Percentiles rank a stretch among this genome's conserved stretches.
Evolutionary conservation across 2,329 filamentous ascomycete species (phyloP).

Genomic region (Coleophoma cylindrospora): DNA sequence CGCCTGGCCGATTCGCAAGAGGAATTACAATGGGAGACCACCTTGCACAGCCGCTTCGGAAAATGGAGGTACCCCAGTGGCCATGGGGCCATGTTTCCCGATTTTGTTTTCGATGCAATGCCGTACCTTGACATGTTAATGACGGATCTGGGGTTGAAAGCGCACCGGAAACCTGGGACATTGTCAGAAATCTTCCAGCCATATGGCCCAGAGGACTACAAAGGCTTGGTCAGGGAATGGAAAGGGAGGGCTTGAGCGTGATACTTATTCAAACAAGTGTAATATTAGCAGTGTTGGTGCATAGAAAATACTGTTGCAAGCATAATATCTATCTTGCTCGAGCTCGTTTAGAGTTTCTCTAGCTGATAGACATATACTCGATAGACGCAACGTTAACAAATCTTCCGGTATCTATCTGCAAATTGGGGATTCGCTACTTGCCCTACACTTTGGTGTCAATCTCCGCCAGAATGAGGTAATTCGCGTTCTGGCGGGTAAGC

Average conservation of each 20-base stretch:
- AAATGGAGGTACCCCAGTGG: slow-evolving; percentile 65
- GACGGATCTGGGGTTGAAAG: slow-evolving; percentile 57
- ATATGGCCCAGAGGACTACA: slow-evolving; percentile 41
- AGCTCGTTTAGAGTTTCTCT: too few relatives aligned
- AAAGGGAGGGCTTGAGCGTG: not conserved
- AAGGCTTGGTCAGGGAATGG: slow-evolving; percentile 38
- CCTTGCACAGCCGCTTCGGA: slow-evolving; percentile 63
- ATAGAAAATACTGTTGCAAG: too few relatives aligned
- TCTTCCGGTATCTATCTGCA: too few relatives aligned
- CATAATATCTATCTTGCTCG: too few relatives aligned
- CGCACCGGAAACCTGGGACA: slow-evolving; percentile 46
- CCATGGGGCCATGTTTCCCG: slow-evolving; percentile 56
- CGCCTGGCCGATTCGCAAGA: slow-evolving; percentile 17
- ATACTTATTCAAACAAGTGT: too few relatives aligned
- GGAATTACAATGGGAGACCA: slow-evolving; percentile 47
- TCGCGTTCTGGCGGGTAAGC: too few relatives aligned
- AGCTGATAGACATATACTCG: too few relatives aligned
- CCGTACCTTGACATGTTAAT: slow-evolving; percentile 69
- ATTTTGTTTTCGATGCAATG: slow-evolving; percentile 72
- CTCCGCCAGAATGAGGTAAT: too few relatives aligned
- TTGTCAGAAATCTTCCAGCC: slow-evolving; percentile 34
- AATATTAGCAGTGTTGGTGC: too few relatives aligned
- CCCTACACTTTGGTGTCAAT: too few relatives aligned
- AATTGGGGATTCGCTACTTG: too few relatives aligned
- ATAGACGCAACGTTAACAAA: too few relatives aligned